Evolutionary conservation across 352 stramenopile genomes (phyloP), one percentile per base, ranked within the genome.

Genomic region (Globisporangium takayamanum): DNA sequence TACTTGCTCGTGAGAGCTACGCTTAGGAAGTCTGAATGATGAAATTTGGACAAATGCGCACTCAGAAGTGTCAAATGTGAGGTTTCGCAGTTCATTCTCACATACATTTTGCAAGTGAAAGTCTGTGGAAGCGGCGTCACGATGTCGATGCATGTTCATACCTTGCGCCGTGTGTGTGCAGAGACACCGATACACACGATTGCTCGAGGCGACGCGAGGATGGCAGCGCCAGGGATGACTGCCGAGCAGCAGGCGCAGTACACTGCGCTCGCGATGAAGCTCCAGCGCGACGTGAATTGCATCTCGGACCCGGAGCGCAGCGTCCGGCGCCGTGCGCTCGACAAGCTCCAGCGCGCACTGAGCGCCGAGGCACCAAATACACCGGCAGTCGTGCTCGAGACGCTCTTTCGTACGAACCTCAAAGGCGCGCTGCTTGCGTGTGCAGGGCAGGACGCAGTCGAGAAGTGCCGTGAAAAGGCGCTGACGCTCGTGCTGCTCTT

Each of bases 201-300:
- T 20, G 44, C 14, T n/a, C 8, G 7, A 25, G 18, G 50, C 36
- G 50, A 56, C 50, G 48, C 48, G 15, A 48, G 5, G 14, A 16
- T 28, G 39, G 15, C 28, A 20, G 18, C 37, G 22, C 28, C 28
- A 73, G 57, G 55, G 64, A 73, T 87, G 67, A 76, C 66, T 57
- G 22, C 62, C 18, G 76, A 81, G 30, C 71, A 89, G 30, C 75
- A 82, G 57, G 64, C 64, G 53, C 57, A 74, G 64, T 83, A 78
- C 69, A 72, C 69, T 39, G 76, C 77, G 71, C 67, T 90, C 53
- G 50, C 73, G 22, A 92, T 92, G 79, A 87, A 88, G 65, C 78
- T 94, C 48, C 80, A 92, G 68, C 82, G 78, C 41, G 84, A 94
- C 58, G 63, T 94, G 52, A 94, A 94, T 63, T 94, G 84, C 51